Evolutionary conservation across 164 flowering plant genomes (phyloP), one percentile per base, ranked within the genome.

Genomic region (Vitis vinifera): DNA sequence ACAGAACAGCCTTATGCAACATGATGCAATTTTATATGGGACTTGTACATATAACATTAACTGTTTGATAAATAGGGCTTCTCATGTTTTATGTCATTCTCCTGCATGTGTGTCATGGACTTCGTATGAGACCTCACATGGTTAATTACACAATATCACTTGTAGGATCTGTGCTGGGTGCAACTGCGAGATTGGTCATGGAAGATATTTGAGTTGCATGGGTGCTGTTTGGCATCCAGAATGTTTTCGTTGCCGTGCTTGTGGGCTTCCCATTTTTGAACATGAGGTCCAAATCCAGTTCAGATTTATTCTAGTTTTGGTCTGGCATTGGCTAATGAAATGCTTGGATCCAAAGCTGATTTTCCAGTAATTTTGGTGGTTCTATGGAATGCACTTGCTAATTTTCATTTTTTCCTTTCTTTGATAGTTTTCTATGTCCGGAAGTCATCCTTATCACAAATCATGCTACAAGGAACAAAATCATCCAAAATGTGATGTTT

Each of bases 401-500:
- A 64, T 31, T 69, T 71, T 67, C 7, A 6, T 4, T 55, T 8
- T 12, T 10, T 62, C 50, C 10, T 78, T 68, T 71, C 17, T 70
- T 56, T 68, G 73, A 80, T 67, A 95, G 99, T 96, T 85, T 72
- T 96, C 98, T 17, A 80, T 96, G 92, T 87, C 87, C 16, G 91
- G 83, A 7, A 86, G 82, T 71, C 83, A 78, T 17, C 97, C 98
- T 50, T 96, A 81, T 68, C 99, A 96, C 80, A 93, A 93, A 77
- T 77, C 93, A 62, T 96, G 99, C 86, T 91, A 88, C 72, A 89
- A 85, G 85, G 97, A 91, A 77, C 89, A 71, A 19, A 76, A 89
- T 80, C 99, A 93, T 69, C 99, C 99, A 59, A 93, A 78, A 77
- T 96, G 99, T 79, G 99, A 96, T 80, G 97, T 96, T 68, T 96